Evolutionary conservation across 2,329 filamentous ascomycete genomes (phyloP).

Genomic region (Cadophora luteo-olivacea): DNA sequence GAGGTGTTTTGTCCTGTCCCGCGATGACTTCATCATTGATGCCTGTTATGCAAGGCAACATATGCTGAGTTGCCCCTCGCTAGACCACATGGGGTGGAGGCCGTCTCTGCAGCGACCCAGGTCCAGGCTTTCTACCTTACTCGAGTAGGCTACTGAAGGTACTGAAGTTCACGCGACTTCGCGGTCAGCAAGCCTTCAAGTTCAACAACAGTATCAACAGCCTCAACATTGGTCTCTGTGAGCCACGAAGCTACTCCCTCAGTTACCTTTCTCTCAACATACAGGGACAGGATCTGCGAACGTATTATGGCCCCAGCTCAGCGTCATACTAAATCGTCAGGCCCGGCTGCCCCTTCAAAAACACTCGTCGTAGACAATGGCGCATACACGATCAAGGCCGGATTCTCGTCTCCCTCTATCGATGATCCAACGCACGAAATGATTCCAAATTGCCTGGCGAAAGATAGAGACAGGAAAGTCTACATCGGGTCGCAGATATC

Average conservation of each 20-base stretch:
- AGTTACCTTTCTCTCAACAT: background rate
- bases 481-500: slow-evolving; percentile 83
- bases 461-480: slow-evolving; percentile 77
- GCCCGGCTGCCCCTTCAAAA: slow-evolving; percentile 60
- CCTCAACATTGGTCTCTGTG: background rate
- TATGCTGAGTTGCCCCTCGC: background rate
- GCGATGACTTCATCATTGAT: slow-evolving; percentile 12
- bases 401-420: slow-evolving; percentile 59
- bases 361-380: slow-evolving; percentile 95
- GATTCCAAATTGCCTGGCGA: slow-evolving; percentile 88
- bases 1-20: background rate
- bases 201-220: background rate
- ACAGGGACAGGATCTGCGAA: background rate
- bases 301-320: background rate
- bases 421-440: slow-evolving; percentile 63
- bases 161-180: background rate
- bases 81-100: background rate
- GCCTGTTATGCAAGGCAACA: background rate
- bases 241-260: background rate
- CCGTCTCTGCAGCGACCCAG: background rate
- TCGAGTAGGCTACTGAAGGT: no score
- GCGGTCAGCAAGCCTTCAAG: background rate
- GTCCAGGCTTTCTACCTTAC: no score
- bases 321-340: slow-evolving; percentile 43
- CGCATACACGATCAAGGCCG: slow-evolving; percentile 89